A percentile compares a stretch with the other conserved stretches of the same genome.
Evolutionary conservation across 306 rosid genomes (phyloP).

Genomic region (Cucurbita moschata): DNA sequence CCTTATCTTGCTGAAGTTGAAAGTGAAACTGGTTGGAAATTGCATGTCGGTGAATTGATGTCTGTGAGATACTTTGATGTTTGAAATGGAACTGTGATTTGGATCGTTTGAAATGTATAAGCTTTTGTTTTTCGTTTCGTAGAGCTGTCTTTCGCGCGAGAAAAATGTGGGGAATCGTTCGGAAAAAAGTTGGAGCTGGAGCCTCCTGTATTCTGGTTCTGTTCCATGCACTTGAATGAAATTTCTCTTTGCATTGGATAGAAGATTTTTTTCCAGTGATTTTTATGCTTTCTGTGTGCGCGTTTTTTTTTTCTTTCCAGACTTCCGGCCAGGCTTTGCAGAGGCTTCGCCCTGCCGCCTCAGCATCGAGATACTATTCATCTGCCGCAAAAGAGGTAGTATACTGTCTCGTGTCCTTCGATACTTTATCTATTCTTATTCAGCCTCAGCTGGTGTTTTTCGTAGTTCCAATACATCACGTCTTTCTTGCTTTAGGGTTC

Average conservation of each 20-base stretch:
- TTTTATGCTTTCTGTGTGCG: not conserved
- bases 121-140: not conserved
- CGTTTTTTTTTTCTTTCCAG: not conserved
- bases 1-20: not conserved
- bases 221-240: not conserved
- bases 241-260: not conserved
- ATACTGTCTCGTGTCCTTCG: not conserved
- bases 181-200: constrained; percentile 38
- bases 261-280: not conserved
- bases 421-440: not conserved
- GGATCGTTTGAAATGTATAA: not conserved
- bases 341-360: constrained; percentile 41
- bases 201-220: constrained; percentile 28
- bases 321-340: constrained; percentile 24
- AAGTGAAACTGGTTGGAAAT: not conserved
- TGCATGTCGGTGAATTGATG: not conserved
- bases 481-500: too few relatives aligned
- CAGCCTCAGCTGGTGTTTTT: not conserved
- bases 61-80: not conserved
- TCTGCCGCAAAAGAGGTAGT: constrained; percentile 63
- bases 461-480: too few relatives aligned
- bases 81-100: not conserved
- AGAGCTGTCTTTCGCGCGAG: constrained; percentile 6
- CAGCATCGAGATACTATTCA: constrained; percentile 46
- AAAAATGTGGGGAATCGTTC: constrained; percentile 52